Evolutionary conservation across 1,284 basidiomycete species (phyloP), one percentile per base, ranked within the genome.

Genomic region (Ustilago esculenta): DNA sequence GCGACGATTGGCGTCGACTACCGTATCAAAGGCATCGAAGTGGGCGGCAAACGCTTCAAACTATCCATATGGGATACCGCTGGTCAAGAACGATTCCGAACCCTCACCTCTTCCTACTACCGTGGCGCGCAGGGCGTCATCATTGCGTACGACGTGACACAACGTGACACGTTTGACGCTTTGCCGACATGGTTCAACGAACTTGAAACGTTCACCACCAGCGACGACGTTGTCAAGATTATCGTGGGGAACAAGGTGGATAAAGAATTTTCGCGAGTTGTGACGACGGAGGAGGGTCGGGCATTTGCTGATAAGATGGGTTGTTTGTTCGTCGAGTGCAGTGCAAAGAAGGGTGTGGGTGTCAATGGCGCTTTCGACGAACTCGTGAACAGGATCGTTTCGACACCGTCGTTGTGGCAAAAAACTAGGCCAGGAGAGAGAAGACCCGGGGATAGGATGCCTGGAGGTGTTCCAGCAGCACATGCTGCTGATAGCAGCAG

Each of bases 191-290:
- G 96, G 95, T 93, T 92, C 82, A 88, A 88, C 47, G 95, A 98
- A 82, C 88, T 98, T 10, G 92, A 96, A 78, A 95, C 92, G 21
- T 98, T 97, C 79, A 92, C 94, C 44, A 73, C 71, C 9, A 72
- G 63, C 24, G 48, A 68, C 5, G 89, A 90, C 8, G 92, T 96
- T n/a, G 91, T 94, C 45, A 92, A 94, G 86, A 92, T 98, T 76
- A 87, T 98, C 24, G 93, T 98, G 2, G 87, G 87, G 8, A 98
- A 98, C 84, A 98, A 98, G 84, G 86, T 95, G 5, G 95, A 98
- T 85, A 94, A 76, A 36, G 94, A 95, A 79, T 90, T 90, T 82
- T 92, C 91, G 5, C 87, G 95, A 2, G 90, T 93, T 81, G 93
- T 98, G 5, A 84, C 90, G 0, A 88, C 87, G 3, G 84, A 88